Conservation (phyloP, 2,329 filamentous ascomycete genomes). For the Periconia sp. region DNA sequence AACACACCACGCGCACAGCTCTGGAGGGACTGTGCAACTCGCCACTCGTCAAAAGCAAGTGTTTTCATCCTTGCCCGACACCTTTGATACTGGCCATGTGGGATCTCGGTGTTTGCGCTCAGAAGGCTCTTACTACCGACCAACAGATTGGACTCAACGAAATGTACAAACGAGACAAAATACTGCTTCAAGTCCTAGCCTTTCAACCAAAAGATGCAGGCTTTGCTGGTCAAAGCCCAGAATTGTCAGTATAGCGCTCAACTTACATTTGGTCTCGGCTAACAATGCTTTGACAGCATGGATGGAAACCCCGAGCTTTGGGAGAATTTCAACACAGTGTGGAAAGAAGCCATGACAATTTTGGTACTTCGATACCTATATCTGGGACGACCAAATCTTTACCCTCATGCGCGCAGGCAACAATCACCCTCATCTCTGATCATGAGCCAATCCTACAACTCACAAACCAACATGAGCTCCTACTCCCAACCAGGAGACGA, state of each 20-base stretch:
- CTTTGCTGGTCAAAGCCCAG: conserved; percentile 3
- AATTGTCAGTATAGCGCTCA: conserved; percentile 8
- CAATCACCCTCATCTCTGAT: conserved; percentile 9
- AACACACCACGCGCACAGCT: conserved; percentile 15
- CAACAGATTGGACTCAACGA: conserved; percentile 5
- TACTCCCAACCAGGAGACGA: conserved; percentile 8
- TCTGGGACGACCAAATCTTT: conserved; percentile 19
- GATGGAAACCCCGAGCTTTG: conserved; percentile 3
- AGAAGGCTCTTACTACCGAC: conserved; percentile 9
- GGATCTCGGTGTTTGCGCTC: conserved; percentile 17
- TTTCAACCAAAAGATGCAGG: conserved; percentile 15
- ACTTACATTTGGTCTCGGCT: background rate
- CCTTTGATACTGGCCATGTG: conserved; percentile 15
- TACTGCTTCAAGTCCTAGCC: conserved; percentile 17
- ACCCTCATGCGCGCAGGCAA: conserved; percentile 3
- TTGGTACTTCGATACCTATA: conserved; percentile 21
- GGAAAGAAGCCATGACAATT: conserved; percentile 21
- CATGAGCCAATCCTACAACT: background rate
- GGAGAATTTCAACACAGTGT: conserved; percentile 9
- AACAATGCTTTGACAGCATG: background rate
- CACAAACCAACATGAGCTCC: conserved; percentile 3
- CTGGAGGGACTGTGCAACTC: conserved; percentile 16
- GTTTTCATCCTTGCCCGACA: conserved; percentile 17
- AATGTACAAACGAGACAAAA: conserved; percentile 18
- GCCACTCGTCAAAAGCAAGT: conserved; percentile 8